Evolutionary conservation across 164 flowering plant species (phyloP).

Genomic region (Cinnamomum chago): DNA sequence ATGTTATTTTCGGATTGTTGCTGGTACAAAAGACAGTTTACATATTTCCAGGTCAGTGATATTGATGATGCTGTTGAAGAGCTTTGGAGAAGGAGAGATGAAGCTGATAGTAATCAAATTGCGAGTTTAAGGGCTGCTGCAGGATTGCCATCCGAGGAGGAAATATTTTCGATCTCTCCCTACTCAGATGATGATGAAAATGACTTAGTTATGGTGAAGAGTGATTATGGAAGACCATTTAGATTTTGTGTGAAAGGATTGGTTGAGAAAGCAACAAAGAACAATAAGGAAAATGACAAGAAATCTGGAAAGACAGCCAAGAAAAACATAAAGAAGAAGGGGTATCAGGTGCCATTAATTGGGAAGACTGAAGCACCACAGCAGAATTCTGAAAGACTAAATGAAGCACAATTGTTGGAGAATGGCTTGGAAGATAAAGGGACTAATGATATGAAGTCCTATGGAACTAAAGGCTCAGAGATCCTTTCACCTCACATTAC

Average conservation of each 20-base stretch:
- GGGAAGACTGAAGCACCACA: conserved; percentile 25
- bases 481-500: conserved; percentile 33
- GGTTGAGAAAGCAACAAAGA: conserved; percentile 62
- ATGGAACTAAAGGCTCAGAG: conserved; percentile 31
- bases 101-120: conserved; percentile 68
- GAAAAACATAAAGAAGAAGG: conserved; percentile 60
- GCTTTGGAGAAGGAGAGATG: conserved; percentile 88
- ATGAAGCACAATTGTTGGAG: conserved; percentile 33
- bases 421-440: conserved; percentile 32
- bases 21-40: neutral
- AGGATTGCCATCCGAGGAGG: conserved; percentile 91
- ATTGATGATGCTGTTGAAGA: conserved; percentile 92
- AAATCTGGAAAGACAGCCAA: conserved; percentile 37
- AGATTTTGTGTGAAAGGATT: conserved; percentile 74
- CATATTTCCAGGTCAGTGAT: conserved; percentile 55
- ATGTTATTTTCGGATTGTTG: neutral
- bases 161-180: conserved; percentile 76
- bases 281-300: conserved; percentile 60
- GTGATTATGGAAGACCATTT: conserved; percentile 58
- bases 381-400: conserved; percentile 32
- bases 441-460: conserved; percentile 32
- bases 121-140: conserved; percentile 88
- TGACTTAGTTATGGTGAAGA: conserved; percentile 44
- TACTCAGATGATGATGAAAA: conserved; percentile 91
- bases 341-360: conserved; percentile 22